Evolutionary conservation across 2,329 filamentous ascomycete genomes (phyloP).

Genomic region (Decorospora gaudefroyi): DNA sequence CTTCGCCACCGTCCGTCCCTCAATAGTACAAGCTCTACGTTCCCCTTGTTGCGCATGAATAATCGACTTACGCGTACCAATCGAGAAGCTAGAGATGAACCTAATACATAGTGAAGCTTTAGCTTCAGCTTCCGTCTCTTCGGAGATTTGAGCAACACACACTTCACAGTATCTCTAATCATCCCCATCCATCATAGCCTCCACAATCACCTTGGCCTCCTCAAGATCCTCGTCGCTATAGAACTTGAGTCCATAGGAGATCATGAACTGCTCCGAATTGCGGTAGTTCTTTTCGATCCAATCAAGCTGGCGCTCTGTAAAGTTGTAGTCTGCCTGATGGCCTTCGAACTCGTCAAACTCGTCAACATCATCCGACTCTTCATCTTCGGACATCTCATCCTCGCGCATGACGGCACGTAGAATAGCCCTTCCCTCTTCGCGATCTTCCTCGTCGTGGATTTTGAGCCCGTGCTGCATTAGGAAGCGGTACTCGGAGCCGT

Average conservation of each 20-base stretch:
- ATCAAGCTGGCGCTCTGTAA: slow-evolving; percentile 8
- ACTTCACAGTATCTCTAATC: background rate
- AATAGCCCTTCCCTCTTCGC: slow-evolving; percentile 43
- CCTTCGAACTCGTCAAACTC: slow-evolving; percentile 9
- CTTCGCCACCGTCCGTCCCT: too few species aligned
- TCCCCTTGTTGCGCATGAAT: background rate
- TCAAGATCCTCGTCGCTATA: slow-evolving; percentile 19
- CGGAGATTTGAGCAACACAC: background rate
- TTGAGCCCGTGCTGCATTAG: slow-evolving; percentile 36
- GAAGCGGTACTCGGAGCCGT: slow-evolving; percentile 43
- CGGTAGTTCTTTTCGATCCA: slow-evolving; percentile 17
- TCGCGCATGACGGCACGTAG: slow-evolving; percentile 24
- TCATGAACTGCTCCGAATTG: slow-evolving; percentile 21
- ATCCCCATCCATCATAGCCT: slow-evolving; percentile 7
- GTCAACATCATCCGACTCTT: slow-evolving; percentile 3
- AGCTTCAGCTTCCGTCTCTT: background rate
- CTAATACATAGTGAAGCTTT: background rate
- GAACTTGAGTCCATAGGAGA: slow-evolving; percentile 19
- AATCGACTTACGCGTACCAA: background rate
- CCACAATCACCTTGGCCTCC: slow-evolving; percentile 14
- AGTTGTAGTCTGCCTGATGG: slow-evolving; percentile 16
- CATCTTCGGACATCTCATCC: background rate
- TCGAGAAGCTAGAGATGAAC: background rate
- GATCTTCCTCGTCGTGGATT: slow-evolving; percentile 48
- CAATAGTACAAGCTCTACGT: too few species aligned